phyloP scores from a whole-genome alignment of 495 filamentous ascomycete species.

The Penicillium herquei region DNA sequence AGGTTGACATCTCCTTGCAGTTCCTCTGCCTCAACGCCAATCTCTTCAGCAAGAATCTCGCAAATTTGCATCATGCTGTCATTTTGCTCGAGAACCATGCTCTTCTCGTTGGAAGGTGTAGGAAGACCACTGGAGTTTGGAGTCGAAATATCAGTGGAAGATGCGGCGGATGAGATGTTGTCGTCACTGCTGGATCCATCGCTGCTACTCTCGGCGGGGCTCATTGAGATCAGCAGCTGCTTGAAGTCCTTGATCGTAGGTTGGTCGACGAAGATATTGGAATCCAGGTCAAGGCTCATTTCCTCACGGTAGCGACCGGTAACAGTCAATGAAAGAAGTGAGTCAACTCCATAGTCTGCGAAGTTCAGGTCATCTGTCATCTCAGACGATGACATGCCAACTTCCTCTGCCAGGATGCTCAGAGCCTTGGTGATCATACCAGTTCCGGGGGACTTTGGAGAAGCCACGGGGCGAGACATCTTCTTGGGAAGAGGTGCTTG shows the following conservation, averaged over 20 bases:
- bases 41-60: slow-evolving; percentile 64
- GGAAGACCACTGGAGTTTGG: slow-evolving; percentile 32
- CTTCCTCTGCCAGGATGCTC: slow-evolving; percentile 63
- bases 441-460: slow-evolving; percentile 28
- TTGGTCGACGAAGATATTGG: slow-evolving; percentile 57
- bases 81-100: slow-evolving; percentile 41
- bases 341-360: slow-evolving; percentile 54
- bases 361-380: slow-evolving; percentile 52
- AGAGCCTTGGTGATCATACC: slow-evolving; percentile 46
- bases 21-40: slow-evolving; percentile 64
- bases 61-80: slow-evolving; percentile 48
- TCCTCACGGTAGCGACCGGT: slow-evolving; percentile 50
- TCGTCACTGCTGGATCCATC: slow-evolving; percentile 35
- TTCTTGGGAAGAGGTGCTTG: slow-evolving; percentile 34
- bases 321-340: slow-evolving; percentile 50
- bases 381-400: slow-evolving; percentile 61
- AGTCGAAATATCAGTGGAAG: slow-evolving; percentile 34
- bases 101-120: slow-evolving; percentile 36
- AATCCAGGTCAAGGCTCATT: slow-evolving; percentile 48
- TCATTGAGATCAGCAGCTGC: slow-evolving; percentile 48
- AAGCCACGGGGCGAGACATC: slow-evolving; percentile 15
- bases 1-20: slow-evolving; percentile 47
- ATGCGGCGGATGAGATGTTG: slow-evolving; percentile 33
- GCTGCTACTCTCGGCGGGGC: slow-evolving; percentile 30
- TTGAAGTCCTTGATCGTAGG: slow-evolving; percentile 62